A percentile compares a stretch with the other conserved stretches of the same genome.
phyloP scores from a whole-genome alignment of 768 basidiomycete genomes.

The Lactifluus rugatus region DNA sequence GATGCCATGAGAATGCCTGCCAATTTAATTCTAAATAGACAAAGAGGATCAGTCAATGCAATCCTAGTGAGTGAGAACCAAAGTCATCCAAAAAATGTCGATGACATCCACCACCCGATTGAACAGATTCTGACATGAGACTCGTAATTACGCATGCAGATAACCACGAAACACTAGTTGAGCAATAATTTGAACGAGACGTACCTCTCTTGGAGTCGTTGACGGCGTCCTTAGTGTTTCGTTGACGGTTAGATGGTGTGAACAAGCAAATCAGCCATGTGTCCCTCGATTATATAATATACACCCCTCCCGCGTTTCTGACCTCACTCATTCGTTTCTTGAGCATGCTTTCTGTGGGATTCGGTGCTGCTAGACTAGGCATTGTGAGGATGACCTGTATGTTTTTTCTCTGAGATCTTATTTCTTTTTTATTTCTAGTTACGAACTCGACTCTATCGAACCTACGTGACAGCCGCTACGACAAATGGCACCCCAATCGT shows the following conservation, averaged over 20 bases:
- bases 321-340: background rate
- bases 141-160: background rate
- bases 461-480: conserved; percentile 16
- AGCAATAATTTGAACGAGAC: conserved; percentile 21
- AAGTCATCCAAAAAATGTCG: conserved; percentile 30
- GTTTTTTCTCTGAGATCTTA: background rate
- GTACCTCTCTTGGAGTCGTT: conserved; percentile 32
- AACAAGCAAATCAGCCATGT: background rate
- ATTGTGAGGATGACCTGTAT: background rate
- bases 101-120: conserved; percentile 33
- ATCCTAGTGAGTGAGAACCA: conserved; percentile 4
- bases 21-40: conserved; percentile 18
- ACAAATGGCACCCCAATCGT: background rate
- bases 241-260: conserved; percentile 15
- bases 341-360: conserved; percentile 6
- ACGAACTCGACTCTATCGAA: conserved; percentile 9
- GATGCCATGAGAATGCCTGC: conserved; percentile 49
- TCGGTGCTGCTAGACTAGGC: background rate
- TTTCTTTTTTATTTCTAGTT: background rate
- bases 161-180: background rate
- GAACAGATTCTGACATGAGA: background rate
- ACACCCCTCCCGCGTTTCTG: background rate
- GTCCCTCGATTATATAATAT: background rate
- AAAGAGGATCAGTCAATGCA: conserved; percentile 12
- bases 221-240: conserved; percentile 21